phyloP scores from a whole-genome alignment of 1,284 basidiomycete genomes.

The Apiotrichum veenhuisii region DNA sequence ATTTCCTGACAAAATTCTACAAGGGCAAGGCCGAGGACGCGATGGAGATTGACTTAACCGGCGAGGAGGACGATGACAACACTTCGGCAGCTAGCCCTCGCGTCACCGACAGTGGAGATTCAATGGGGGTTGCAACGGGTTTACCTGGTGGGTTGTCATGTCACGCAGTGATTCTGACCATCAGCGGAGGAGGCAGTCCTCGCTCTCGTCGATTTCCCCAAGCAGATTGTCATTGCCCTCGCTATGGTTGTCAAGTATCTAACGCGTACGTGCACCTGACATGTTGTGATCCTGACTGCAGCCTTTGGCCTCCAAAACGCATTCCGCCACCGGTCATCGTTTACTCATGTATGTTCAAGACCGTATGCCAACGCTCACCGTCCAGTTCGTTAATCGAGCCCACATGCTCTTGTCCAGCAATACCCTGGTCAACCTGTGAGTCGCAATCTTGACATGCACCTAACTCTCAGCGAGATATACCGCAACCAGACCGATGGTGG shows the following conservation, averaged over 20 bases:
- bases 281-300: constrained; percentile 11
- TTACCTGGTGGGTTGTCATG: constrained; percentile 21
- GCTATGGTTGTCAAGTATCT: constrained; percentile 75
- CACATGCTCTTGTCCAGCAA: constrained; percentile 88
- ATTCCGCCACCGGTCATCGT: constrained; percentile 70
- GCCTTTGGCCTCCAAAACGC: constrained; percentile 72
- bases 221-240: constrained; percentile 60
- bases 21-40: constrained; percentile 10
- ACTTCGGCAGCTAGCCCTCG: not conserved
- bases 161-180: not conserved
- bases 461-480: constrained; percentile 67
- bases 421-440: constrained; percentile 75
- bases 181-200: constrained; percentile 39
- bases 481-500: constrained; percentile 78
- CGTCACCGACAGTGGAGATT: constrained; percentile 1
- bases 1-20: constrained; percentile 69
- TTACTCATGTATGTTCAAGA: constrained; percentile 53
- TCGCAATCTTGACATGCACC: constrained; percentile 7
- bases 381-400: constrained; percentile 65
- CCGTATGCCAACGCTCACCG: not conserved
- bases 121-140: constrained; percentile 24
- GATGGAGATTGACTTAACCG: constrained; percentile 34
- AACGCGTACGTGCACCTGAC: constrained; percentile 42
- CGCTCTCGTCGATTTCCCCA: constrained; percentile 67
- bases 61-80: constrained; percentile 18